Conservation (phyloP, 1,284 basidiomycete genomes). For the Cryptococcus sp. region DNA sequence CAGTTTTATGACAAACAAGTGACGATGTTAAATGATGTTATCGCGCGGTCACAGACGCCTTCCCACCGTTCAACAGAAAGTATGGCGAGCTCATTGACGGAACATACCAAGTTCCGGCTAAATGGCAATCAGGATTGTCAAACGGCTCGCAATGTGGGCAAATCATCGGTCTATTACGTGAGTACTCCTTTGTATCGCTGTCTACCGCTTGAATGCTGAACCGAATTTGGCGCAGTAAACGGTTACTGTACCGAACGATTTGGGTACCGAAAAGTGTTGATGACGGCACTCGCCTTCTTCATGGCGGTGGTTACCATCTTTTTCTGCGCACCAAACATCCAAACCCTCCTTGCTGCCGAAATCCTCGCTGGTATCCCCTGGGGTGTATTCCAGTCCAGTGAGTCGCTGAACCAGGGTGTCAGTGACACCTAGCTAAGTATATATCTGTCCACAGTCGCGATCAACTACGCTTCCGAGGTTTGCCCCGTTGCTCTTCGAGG, state of each 20-base stretch:
- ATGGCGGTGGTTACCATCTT: constrained; percentile 45
- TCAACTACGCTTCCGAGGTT: constrained; percentile 48
- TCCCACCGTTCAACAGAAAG: constrained; percentile 46
- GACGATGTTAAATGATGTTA: neutral
- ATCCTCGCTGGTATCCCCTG: constrained; percentile 45
- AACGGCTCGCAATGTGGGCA: constrained; percentile 51
- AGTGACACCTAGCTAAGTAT: neutral
- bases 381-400: constrained; percentile 41
- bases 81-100: constrained; percentile 43
- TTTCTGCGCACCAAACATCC: constrained; percentile 41
- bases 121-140: constrained; percentile 56
- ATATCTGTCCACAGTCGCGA: constrained; percentile 22
- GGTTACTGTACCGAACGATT: constrained; percentile 52
- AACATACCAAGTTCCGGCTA: constrained; percentile 53
- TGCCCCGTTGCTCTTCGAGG: constrained; percentile 48
- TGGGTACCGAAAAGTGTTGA: constrained; percentile 48
- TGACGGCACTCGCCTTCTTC: constrained; percentile 37
- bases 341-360: constrained; percentile 39
- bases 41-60: constrained; percentile 32
- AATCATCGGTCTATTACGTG: constrained; percentile 52
- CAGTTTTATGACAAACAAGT: neutral
- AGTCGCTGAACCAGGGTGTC: neutral
- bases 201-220: constrained; percentile 4
- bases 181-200: neutral
- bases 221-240: constrained; percentile 29